phyloP scores from a whole-genome alignment of 306 rosid species.

The Corylus heterophylla region DNA sequence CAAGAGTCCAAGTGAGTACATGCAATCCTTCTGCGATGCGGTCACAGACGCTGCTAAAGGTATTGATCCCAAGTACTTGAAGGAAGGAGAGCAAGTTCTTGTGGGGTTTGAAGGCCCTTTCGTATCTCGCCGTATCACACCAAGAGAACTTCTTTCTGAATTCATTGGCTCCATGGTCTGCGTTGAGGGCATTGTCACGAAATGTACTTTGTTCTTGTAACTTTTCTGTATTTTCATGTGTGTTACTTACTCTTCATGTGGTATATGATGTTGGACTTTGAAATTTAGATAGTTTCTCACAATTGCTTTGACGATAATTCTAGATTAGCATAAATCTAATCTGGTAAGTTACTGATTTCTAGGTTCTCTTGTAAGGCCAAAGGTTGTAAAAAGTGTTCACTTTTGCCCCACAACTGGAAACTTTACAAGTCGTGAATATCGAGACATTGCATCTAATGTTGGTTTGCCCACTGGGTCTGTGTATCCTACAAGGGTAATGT shows the following conservation, averaged over 20 bases:
- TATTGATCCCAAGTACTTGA: constrained; percentile 72
- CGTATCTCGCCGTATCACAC: constrained; percentile 87
- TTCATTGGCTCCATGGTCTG: constrained; percentile 97
- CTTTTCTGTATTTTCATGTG: neutral
- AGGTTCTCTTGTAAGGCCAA: constrained; percentile 98
- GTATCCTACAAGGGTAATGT: constrained; percentile 96
- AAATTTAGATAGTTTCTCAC: neutral
- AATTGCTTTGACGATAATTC: neutral
- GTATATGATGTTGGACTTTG: neutral
- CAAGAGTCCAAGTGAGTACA: constrained; percentile 82
- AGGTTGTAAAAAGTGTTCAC: constrained; percentile 96
- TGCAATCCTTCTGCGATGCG: constrained; percentile 88
- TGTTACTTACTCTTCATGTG: neutral
- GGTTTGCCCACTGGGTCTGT: constrained; percentile 96
- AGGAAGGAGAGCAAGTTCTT: constrained; percentile 82
- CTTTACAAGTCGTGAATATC: constrained; percentile 81
- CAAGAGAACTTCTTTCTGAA: constrained; percentile 81
- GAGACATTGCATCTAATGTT: constrained; percentile 91
- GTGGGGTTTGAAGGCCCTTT: constrained; percentile 95
- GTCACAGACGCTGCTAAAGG: constrained; percentile 77
- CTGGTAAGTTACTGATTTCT: constrained; percentile 21
- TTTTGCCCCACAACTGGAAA: constrained; percentile 79
- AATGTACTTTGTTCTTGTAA: constrained; percentile 50
- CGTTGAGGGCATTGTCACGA: constrained; percentile 90
- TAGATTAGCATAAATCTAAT: constrained; percentile 22